Conservation (phyloP, 2,329 filamentous ascomycete species). For the Penicillium crustosum region DNA sequence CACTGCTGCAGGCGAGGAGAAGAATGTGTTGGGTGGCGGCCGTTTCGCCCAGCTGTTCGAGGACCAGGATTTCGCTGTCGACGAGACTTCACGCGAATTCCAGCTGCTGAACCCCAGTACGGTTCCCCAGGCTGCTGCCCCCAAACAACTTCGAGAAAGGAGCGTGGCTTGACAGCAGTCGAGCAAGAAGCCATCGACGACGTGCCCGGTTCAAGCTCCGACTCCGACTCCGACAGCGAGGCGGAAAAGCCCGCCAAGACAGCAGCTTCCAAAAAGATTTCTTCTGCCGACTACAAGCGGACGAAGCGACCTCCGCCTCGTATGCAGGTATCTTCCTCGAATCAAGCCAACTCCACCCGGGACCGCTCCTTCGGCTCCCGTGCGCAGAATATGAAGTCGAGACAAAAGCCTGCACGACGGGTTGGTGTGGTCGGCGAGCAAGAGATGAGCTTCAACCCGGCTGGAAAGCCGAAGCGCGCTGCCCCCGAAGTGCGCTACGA, state of each 20-base stretch:
- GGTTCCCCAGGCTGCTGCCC: slow-evolving; percentile 35
- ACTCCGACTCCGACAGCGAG: slow-evolving; percentile 37
- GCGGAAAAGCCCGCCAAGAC: slow-evolving; percentile 28
- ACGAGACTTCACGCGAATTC: slow-evolving; percentile 87
- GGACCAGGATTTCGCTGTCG: slow-evolving; percentile 87
- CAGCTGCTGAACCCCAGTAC: slow-evolving; percentile 86
- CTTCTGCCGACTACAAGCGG: slow-evolving; percentile 55
- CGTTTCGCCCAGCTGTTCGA: slow-evolving; percentile 90
- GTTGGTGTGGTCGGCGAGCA: slow-evolving; percentile 49
- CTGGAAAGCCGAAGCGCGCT: slow-evolving; percentile 42
- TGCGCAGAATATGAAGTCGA: slow-evolving; percentile 47
- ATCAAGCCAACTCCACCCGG: slow-evolving; percentile 43
- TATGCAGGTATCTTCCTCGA: slow-evolving; percentile 59
- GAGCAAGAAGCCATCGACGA: slow-evolving; percentile 61
- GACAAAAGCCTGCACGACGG: slow-evolving; percentile 33
- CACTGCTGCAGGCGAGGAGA: slow-evolving; percentile 41
- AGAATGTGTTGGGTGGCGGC: slow-evolving; percentile 73
- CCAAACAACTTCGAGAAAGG: slow-evolving; percentile 28
- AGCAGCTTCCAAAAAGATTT: slow-evolving; percentile 49
- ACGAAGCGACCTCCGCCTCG: slow-evolving; percentile 52
- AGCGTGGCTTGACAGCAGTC: slow-evolving; percentile 60
- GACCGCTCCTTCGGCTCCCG: slow-evolving; percentile 60
- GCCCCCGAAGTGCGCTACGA: slow-evolving; percentile 24
- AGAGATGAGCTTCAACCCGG: slow-evolving; percentile 61
- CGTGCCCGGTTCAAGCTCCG: slow-evolving; percentile 44